Conservation (phyloP, 139 green algal genomes). For the Astrephomene gubernaculifera region DNA sequence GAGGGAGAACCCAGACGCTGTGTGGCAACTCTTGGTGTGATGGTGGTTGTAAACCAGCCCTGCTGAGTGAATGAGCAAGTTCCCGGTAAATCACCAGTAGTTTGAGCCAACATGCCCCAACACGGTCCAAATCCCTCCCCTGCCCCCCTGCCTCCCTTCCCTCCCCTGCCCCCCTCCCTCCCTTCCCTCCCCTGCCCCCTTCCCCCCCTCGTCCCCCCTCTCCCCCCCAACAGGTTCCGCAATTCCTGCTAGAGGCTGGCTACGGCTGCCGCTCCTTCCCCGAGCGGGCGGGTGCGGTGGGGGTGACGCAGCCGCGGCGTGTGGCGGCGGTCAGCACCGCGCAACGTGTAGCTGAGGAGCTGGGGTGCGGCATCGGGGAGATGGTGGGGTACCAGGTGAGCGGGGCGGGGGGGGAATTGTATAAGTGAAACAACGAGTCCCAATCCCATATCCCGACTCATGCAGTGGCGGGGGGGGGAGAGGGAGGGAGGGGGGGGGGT, state of each 20-base stretch:
- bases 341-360: slow-evolving; percentile 84
- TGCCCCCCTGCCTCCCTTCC: neutral
- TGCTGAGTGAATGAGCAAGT: too few species aligned
- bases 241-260: slow-evolving; percentile 96
- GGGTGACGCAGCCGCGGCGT: slow-evolving; percentile 91
- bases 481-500: neutral
- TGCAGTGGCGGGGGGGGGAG: neutral
- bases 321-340: slow-evolving; percentile 91
- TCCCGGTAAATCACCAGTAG: too few species aligned
- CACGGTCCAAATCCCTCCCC: too few species aligned
- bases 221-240: slow-evolving; percentile 78
- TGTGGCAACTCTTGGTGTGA: too few species aligned
- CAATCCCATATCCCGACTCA: too few species aligned
- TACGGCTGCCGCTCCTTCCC: slow-evolving; percentile 83
- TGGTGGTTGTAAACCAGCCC: too few species aligned
- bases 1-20: too few species aligned
- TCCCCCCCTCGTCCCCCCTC: neutral
- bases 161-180: neutral
- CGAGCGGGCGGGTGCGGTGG: slow-evolving; percentile 74
- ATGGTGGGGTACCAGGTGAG: slow-evolving; percentile 93
- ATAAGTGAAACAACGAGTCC: too few species aligned
- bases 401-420: neutral
- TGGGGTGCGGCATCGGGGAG: slow-evolving; percentile 75
- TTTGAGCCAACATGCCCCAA: too few species aligned
- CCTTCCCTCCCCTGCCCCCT: neutral